Percentiles rank a stretch among this genome's conserved stretches.
Conservation (phyloP, 345 rosid genomes). For the Balakata baccata region DNA sequence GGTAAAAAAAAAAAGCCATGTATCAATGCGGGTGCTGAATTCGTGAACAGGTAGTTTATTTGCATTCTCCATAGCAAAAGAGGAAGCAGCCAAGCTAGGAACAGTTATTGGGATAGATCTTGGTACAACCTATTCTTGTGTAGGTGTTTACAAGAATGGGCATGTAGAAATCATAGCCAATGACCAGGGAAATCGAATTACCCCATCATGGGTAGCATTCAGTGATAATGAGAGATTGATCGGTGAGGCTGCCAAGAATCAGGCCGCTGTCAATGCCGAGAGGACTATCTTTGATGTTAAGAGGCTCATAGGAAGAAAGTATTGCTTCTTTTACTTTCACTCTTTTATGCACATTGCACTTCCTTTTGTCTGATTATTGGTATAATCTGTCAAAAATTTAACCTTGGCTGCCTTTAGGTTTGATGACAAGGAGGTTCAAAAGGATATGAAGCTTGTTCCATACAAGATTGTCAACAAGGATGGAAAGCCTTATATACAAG, state of each 20-base stretch:
- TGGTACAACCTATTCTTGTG: not conserved
- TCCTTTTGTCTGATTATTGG: not conserved
- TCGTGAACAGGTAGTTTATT: not conserved
- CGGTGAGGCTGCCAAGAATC: constrained; percentile 5
- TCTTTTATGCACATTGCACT: not conserved
- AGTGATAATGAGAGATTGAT: not conserved
- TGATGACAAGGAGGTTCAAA: not conserved
- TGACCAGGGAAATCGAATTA: not conserved
- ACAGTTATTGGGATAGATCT: constrained; percentile 2
- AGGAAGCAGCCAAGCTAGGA: not conserved
- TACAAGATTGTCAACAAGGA: not conserved
- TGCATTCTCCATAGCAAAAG: constrained; percentile 1
- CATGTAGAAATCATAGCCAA: constrained; percentile 4
- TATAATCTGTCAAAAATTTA: not conserved
- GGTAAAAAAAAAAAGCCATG: not conserved
- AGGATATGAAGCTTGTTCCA: not conserved
- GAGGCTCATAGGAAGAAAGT: not conserved
- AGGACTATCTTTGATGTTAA: constrained; percentile 2
- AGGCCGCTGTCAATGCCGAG: not conserved
- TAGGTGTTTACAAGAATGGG: not conserved
- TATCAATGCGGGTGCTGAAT: not conserved
- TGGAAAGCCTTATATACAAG: not conserved
- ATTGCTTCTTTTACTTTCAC: not conserved
- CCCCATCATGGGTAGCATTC: constrained; percentile 5
- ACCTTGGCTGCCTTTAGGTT: not conserved